Evolutionary conservation across 495 filamentous ascomycete genomes (phyloP), one percentile per base, ranked within the genome.

Genomic region (Astrothelium macrocarpum): DNA sequence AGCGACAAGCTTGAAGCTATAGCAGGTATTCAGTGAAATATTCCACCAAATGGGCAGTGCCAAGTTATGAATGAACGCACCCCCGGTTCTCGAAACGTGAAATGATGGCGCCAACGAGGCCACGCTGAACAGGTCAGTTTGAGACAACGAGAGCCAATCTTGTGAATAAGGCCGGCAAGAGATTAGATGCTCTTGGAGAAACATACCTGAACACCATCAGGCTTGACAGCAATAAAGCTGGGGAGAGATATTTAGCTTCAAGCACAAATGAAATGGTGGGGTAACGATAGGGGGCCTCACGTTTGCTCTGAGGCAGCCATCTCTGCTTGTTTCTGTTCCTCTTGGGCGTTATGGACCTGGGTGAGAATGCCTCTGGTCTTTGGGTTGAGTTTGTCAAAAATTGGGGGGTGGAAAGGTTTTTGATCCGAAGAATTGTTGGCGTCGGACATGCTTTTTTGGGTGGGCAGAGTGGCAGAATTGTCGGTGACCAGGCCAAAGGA

Each of bases 171-270:
- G 45, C 16, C n/a, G 16, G 56, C 62, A 32, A 61, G 62, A 43
- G 62, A n/a, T n/a, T n/a, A n/a, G n/a, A n/a, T n/a, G n/a, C n/a
- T n/a, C n/a, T n/a, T n/a, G n/a, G n/a, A n/a, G 11, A 56, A 62
- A 45, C 82, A 70, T 87, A 95, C 91, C 86, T 97, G 94, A 82
- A 98, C 94, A 78, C 94, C 94, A 80, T 97, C 92, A 73, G 92
- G 92, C 90, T 97, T 97, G 85, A 97, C 88, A 73, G 92, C 92
- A 84, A 97, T 96, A 87, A 97, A 97, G 79, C 91, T 97, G 71
- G 39, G 20, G 31, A 46, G 18, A 29, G 11, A 20, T 66, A 67
- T 64, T 71, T 60, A 69, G 65, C 65, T 62, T 68, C 87, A 75
- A 85, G 83, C 77, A 68, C 75, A 67, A 75, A 67, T 69, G 68